Conservation (phyloP, 352 stramenopile genomes). For the Phytophthora crassamura region DNA sequence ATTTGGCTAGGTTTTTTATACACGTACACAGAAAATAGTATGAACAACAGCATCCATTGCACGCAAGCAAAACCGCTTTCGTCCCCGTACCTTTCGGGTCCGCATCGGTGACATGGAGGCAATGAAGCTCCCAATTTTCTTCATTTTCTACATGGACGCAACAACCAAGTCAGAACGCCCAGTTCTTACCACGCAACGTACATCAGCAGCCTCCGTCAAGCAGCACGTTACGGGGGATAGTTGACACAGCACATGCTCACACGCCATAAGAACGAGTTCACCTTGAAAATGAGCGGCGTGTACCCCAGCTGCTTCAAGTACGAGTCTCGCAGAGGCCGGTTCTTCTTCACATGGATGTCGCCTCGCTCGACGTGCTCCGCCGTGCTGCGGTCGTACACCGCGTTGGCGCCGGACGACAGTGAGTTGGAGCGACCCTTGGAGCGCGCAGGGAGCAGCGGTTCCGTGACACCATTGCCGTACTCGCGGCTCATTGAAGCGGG, state of each 20-base stretch:
- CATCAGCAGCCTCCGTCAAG: constrained; percentile 5
- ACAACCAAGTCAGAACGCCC: constrained; percentile 11
- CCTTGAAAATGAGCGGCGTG: constrained; percentile 83
- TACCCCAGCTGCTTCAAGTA: constrained; percentile 83
- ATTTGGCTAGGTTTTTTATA: constrained; percentile 23
- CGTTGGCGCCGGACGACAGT: constrained; percentile 19
- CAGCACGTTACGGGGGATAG: background rate
- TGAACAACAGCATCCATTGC: background rate
- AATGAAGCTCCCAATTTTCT: constrained; percentile 77
- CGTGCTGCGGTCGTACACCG: constrained; percentile 23
- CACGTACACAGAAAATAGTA: background rate
- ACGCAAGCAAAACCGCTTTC: background rate
- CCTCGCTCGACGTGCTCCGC: constrained; percentile 13
- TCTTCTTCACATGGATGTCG: constrained; percentile 36
- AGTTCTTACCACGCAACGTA: background rate
- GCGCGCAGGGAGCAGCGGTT: constrained; percentile 63
- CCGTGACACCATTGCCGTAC: constrained; percentile 34
- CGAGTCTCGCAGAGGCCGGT: constrained; percentile 58
- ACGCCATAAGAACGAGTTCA: constrained; percentile 30
- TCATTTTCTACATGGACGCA: constrained; percentile 54
- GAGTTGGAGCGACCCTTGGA: constrained; percentile 38
- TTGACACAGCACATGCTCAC: constrained; percentile 13
- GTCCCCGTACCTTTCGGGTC: constrained; percentile 44
- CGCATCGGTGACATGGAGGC: constrained; percentile 76
- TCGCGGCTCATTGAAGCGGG: constrained; percentile 32